Evolutionary conservation across 495 filamentous ascomycete genomes (phyloP).

Genomic region (Penicillium lividum): DNA sequence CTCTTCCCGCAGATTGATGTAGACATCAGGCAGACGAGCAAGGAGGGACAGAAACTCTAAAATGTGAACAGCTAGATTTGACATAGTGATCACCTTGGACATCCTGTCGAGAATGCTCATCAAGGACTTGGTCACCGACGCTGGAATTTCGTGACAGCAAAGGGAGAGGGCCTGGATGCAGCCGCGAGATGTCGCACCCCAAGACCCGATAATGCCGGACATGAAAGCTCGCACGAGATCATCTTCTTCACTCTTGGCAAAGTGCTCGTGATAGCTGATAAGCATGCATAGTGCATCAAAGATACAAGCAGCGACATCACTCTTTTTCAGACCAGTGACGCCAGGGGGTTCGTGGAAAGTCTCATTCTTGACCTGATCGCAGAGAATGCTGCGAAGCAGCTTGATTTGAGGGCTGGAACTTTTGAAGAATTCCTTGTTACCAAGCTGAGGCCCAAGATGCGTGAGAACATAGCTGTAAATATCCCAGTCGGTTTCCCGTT

Average conservation of each 20-base stretch:
- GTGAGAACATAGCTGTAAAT: constrained; percentile 87
- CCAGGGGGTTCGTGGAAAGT: constrained; percentile 74
- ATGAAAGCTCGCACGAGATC: constrained; percentile 85
- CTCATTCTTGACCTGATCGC: constrained; percentile 75
- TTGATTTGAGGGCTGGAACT: constrained; percentile 71
- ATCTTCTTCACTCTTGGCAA: constrained; percentile 82
- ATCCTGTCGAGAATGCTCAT: constrained; percentile 85
- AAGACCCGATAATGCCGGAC: constrained; percentile 72
- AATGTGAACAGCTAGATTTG: constrained; percentile 87
- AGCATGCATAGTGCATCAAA: constrained; percentile 83
- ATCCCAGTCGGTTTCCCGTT: constrained; percentile 86
- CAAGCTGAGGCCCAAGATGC: constrained; percentile 83
- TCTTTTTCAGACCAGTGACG: constrained; percentile 75
- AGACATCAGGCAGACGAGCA: constrained; percentile 80
- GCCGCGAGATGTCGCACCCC: constrained; percentile 82
- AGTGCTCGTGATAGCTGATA: constrained; percentile 82
- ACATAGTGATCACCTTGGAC: constrained; percentile 92
- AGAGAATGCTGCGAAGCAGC: constrained; percentile 72
- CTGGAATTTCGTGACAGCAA: constrained; percentile 89
- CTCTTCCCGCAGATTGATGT: constrained; percentile 81
- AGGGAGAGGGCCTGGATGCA: constrained; percentile 94
- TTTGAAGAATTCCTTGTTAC: constrained; percentile 83
- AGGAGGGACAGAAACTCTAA: constrained; percentile 89
- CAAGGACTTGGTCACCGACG: constrained; percentile 76
- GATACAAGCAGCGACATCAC: constrained; percentile 83